A percentile compares a stretch with the other conserved stretches of the same genome.
Evolutionary conservation across 768 basidiomycete genomes (phyloP).

Genomic region (Pleurotus salmoneostramineus): DNA sequence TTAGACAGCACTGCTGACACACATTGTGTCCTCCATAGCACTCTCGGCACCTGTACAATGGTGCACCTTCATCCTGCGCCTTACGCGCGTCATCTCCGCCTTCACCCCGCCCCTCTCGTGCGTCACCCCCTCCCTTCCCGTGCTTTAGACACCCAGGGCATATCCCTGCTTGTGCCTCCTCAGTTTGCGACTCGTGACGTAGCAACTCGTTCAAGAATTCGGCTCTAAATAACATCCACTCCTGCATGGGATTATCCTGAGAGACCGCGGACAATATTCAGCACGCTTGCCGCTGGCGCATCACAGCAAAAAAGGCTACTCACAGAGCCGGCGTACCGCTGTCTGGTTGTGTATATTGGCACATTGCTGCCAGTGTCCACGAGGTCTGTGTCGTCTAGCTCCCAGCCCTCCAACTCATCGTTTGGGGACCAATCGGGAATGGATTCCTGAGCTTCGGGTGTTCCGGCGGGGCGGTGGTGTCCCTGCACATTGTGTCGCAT

Average conservation of each 20-base stretch:
- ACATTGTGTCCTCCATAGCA: conserved; percentile 5
- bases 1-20: conserved; percentile 7
- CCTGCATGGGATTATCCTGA: background rate
- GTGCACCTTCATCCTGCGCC: background rate
- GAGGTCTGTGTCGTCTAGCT: background rate
- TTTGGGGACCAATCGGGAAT: background rate
- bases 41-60: conserved; percentile 2
- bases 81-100: background rate
- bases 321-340: background rate
- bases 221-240: background rate
- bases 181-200: background rate
- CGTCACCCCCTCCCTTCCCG: too few relatives aligned
- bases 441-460: background rate
- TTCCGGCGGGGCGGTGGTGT: background rate
- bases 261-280: too few relatives aligned
- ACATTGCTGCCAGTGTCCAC: too few relatives aligned
- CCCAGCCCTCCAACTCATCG: background rate
- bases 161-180: background rate
- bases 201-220: background rate
- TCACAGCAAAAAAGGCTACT: too few relatives aligned
- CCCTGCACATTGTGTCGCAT: background rate
- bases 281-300: too few relatives aligned
- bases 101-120: background rate
- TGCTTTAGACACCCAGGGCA: too few relatives aligned
- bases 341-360: too few relatives aligned